A percentile compares a stretch with the other conserved stretches of the same genome.
These are phyloP conservation scores for Cladophialophora immunda DNA, from an alignment of 2,329 filamentous ascomycete genomes.

Conservation along the genomic window DNA sequence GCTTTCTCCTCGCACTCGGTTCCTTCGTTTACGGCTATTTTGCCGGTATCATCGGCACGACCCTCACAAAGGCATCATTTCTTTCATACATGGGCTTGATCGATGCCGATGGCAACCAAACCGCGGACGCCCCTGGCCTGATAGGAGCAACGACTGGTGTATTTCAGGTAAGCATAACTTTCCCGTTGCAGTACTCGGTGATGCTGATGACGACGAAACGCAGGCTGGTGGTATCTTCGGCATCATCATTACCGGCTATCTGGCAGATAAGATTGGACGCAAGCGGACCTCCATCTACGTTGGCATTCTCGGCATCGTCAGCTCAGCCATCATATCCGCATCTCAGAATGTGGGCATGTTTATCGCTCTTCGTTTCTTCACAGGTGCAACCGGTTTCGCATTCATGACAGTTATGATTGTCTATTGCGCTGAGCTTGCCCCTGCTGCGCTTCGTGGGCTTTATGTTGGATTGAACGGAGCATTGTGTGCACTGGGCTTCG, in stretches of 20 bases:
- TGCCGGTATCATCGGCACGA: constrained; percentile 25
- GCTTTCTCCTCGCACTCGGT: constrained; percentile 4
- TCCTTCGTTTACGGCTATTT: constrained; percentile 18
- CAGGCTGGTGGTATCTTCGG: constrained; percentile 52
- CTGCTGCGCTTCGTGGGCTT: constrained; percentile 24
- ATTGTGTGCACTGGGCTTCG: constrained; percentile 22
- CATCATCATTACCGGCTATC: neutral
- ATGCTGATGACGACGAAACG: neutral
- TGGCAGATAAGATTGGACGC: constrained; percentile 46
- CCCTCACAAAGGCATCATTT: constrained; percentile 21
- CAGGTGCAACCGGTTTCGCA: constrained; percentile 43
- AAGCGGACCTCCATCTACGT: constrained; percentile 47
- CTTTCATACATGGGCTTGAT: constrained; percentile 22
- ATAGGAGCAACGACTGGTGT: constrained; percentile 28
- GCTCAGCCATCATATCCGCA: constrained; percentile 47
- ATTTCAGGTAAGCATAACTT: constrained; percentile 19
- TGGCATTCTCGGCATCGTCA: constrained; percentile 46
- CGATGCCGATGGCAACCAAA: constrained; percentile 16
- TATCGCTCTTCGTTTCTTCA: constrained; percentile 50
- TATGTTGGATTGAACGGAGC: constrained; percentile 25
- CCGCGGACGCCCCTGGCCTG: constrained; percentile 6
- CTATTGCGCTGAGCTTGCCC: constrained; percentile 25
- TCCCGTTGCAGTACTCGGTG: neutral
- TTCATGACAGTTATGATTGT: constrained; percentile 42
- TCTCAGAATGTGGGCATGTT: constrained; percentile 24